These are phyloP conservation scores for Zygosaccharomyces pseudobailii DNA, from an alignment of 1,139 yeast species.

Conservation along the genomic window DNA sequence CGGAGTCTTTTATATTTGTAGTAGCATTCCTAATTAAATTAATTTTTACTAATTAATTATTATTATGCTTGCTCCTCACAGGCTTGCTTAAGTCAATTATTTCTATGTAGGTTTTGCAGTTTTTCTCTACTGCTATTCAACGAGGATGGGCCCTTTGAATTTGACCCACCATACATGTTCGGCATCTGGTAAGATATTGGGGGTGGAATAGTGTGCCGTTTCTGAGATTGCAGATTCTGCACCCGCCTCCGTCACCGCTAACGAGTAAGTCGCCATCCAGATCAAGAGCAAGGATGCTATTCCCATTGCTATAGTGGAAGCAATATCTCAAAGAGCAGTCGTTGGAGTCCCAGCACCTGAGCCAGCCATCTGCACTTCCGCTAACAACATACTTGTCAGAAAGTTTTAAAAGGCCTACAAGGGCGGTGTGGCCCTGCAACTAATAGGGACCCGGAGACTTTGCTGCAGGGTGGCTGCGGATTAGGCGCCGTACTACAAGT, in stretches of 20 bases:
- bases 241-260: slow-evolving; percentile 81
- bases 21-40: no score
- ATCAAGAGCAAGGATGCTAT: slow-evolving; percentile 91
- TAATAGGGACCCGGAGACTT: slow-evolving; percentile 30
- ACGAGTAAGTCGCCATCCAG: slow-evolving; percentile 81
- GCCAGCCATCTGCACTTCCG: slow-evolving; percentile 93
- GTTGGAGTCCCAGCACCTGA: slow-evolving; percentile 88
- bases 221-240: slow-evolving; percentile 79
- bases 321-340: slow-evolving; percentile 65
- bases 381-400: slow-evolving; percentile 79
- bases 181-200: slow-evolving; percentile 67
- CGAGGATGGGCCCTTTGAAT: slow-evolving; percentile 77
- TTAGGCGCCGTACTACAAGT: slow-evolving; percentile 25
- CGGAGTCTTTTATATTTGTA: no score
- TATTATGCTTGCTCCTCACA: background rate
- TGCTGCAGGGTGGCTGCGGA: slow-evolving; percentile 26
- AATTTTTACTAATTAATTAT: no score
- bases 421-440: slow-evolving; percentile 73
- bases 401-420: slow-evolving; percentile 82
- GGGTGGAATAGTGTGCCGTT: slow-evolving; percentile 67
- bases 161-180: slow-evolving; percentile 94
- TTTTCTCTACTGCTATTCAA: slow-evolving; percentile 75
- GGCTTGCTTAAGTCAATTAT: slow-evolving; percentile 66
- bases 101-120: slow-evolving; percentile 65
- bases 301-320: slow-evolving; percentile 76